Base-by-base conservation (phyloP, 106 monocot species). In the Vanilla planifolia region DNA sequence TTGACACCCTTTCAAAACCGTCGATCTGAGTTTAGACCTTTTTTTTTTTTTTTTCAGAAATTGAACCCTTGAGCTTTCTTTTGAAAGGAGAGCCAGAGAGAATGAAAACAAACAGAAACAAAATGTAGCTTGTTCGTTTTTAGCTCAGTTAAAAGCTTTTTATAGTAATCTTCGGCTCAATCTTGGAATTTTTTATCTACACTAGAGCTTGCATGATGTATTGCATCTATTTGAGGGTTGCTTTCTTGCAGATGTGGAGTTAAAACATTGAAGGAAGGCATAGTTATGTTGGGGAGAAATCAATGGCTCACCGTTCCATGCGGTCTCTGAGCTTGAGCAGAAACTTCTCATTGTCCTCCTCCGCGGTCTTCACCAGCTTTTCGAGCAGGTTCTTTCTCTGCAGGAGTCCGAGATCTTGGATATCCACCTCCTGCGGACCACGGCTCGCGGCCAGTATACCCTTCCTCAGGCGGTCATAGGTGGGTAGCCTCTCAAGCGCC, bases 291-390 rank as follows among this genome's bases (percentile, higher is more conserved):
- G n/a, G 37, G n/a, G n/a, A n/a, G n/a, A n/a, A n/a, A n/a, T n/a
- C n/a, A n/a, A 21, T 9, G 9, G 15, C 35, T 36, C 57, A 81
- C 82, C 64, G 68, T 43, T 77, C 73, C 13, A 77, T 70, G 30
- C 77, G 64, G 46, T 70, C 66, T 21, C 62, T 69, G 19, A 82
- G 67, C 70, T 73, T 77, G 16, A 56, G 61, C 6, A 77, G 47
- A 60, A 82, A 82, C 58, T 59, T 66, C 73, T 82, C 82, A 26
- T 82, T 82, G 43, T 82, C 77, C 50, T 73, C 76, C 20, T 82
- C 77, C 1, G 73, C 73, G 6, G 62, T 51, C 26, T 36, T 76
- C 33, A 76, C 51, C 2, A 82, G 77, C 26, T 64, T 61, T 57
- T 82, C 73, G 6, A 77, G 68, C 56, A 82, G 61, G 21, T 24